Percentiles rank a stretch among this genome's conserved stretches.
Evolutionary conservation across 1,284 basidiomycete genomes (phyloP).

Genomic region (Tilletia caries): DNA sequence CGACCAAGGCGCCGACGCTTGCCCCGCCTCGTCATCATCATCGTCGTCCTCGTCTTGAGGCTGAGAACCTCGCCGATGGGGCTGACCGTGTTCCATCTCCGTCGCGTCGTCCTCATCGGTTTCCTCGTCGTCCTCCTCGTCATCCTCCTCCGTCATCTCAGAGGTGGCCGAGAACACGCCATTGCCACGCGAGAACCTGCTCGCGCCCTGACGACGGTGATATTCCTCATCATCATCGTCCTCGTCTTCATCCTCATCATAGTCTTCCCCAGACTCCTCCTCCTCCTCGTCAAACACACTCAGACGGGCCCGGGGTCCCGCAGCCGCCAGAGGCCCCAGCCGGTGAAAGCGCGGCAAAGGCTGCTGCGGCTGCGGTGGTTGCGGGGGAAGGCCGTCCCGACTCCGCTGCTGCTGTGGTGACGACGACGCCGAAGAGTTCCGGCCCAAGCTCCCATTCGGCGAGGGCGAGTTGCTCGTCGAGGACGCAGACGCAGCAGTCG

Average conservation of each 20-base stretch:
- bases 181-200: not conserved
- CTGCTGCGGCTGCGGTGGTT: constrained; percentile 1
- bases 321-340: not conserved
- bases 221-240: not conserved
- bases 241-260: not conserved
- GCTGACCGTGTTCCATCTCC: not conserved
- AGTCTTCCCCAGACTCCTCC: not conserved
- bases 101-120: not conserved
- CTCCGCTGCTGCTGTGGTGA: not conserved
- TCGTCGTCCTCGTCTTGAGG: too few relatives aligned
- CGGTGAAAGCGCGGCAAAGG: not conserved
- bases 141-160: not conserved
- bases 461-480: constrained; percentile 4
- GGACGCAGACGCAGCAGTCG: not conserved
- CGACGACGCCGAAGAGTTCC: too few relatives aligned
- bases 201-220: too few relatives aligned
- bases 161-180: not conserved
- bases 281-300: constrained; percentile 8
- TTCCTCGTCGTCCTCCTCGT: not conserved
- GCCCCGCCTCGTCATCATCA: too few relatives aligned
- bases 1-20: too few relatives aligned
- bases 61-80: not conserved
- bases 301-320: not conserved
- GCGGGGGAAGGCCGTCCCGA: not conserved
- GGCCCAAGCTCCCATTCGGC: not conserved